A percentile compares a stretch with the other conserved stretches of the same genome.
Evolutionary conservation across 2,329 filamentous ascomycete species (phyloP).

Genomic region (Dryadomyces quercivorus): DNA sequence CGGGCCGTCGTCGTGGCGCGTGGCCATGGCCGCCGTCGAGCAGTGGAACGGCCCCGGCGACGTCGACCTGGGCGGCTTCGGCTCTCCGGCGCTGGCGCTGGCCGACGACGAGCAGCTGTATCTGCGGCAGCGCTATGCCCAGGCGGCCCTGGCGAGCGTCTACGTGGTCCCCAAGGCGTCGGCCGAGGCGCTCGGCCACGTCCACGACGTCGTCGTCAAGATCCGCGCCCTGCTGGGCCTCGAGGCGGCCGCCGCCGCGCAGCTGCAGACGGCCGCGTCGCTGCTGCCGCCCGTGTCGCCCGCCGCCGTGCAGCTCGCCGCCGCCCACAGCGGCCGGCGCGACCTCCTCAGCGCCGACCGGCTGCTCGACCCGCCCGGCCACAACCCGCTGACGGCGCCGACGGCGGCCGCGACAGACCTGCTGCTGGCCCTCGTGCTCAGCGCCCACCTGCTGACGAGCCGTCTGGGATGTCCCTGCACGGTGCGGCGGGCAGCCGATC

Average conservation of each 20-base stretch:
- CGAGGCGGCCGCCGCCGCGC: conserved; percentile 24
- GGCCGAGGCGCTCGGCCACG: conserved; percentile 42
- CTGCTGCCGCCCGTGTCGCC: conserved; percentile 28
- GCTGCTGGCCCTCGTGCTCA: conserved; percentile 50
- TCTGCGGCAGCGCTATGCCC: conserved; percentile 53
- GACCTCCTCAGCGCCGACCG: conserved; percentile 12
- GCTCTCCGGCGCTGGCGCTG: conserved; percentile 34
- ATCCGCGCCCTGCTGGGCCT: conserved; percentile 48
- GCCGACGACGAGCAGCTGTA: conserved; percentile 47
- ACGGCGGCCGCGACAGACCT: conserved; percentile 41
- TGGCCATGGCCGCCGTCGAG: conserved; percentile 51
- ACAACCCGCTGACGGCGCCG: conserved; percentile 55
- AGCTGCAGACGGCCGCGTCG: conserved; percentile 32
- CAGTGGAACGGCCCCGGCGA: conserved; percentile 66
- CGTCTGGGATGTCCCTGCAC: conserved; percentile 32
- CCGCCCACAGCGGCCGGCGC: conserved; percentile 3
- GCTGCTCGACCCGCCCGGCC: conserved; percentile 28
- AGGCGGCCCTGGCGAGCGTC: conserved; percentile 53
- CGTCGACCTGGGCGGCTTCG: conserved; percentile 52
- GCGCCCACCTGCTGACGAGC: conserved; percentile 38
- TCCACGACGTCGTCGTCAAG: conserved; percentile 47
- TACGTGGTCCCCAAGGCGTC: conserved; percentile 54
- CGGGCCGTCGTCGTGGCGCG: conserved; percentile 39
- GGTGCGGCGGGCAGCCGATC: conserved; percentile 43
- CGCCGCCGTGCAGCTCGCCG: conserved; percentile 22